Evolutionary conservation across 2,329 filamentous ascomycete species (phyloP), one percentile per base, ranked within the genome.

Genomic region (Coleophoma cylindrospora): DNA sequence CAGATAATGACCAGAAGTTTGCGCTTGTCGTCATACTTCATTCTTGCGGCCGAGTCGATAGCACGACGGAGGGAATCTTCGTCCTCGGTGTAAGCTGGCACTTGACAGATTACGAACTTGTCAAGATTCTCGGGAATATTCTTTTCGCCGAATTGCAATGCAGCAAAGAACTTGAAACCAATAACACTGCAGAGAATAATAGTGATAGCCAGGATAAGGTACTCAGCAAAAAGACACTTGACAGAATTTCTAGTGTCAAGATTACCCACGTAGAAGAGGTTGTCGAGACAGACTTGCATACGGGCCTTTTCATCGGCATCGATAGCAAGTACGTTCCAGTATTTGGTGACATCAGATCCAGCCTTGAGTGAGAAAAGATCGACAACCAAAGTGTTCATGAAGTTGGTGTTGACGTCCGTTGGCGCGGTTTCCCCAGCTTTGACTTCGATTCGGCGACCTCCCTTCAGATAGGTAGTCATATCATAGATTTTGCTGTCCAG

Each of bases 21-120:
- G 64, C 94, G 89, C 75, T 99, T 99, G 67, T 99, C 92, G 63
- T 99, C 94, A 65, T 99, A 99, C 58, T 84, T 85, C 91, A 96
- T 96, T 54, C 91, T 81, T 27, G 94, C 91, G 52, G 90, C 88
- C 0, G 94, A 99, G 68, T 99, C 94, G 61, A 99, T 96, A 52
- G 94, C 94, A 76, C 92, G 91, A 49, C 94, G 90, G 22, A 99
- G 78, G 34, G 92, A 97, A 1, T 99, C 95, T 68, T 99, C 95
- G 65, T 97, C 94, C 74, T 99, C 94, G 1, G 94, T 99, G 64
- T 99, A 99, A 1, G 91, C 94, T 0, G 94, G 94, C 53, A 99
- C 92, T 69, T 96, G 95, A 65, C 90, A 95, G 70, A 99, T 96
- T 67, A 99, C 79, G 67, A 99, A 99, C 68, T 99, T 99, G 71